phyloP scores from a whole-genome alignment of 768 basidiomycete genomes.

The Hysterangium stoloniferum region DNA sequence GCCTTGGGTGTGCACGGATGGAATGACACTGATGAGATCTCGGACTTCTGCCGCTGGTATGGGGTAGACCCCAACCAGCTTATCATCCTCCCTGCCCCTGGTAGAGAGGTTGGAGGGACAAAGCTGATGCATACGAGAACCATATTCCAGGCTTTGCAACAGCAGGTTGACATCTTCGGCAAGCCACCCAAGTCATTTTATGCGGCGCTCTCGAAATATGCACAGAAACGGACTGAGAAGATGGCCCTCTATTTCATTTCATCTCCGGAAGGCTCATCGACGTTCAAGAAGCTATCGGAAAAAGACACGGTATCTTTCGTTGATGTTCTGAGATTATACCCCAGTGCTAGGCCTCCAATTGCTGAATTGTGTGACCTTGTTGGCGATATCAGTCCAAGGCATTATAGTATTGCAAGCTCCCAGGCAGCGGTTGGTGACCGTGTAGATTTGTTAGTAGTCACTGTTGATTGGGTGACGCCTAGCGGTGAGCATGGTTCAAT shows the following conservation, averaged over 20 bases:
- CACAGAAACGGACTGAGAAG: constrained; percentile 59
- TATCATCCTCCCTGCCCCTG: constrained; percentile 69
- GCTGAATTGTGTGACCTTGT: constrained; percentile 82
- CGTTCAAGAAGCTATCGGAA: constrained; percentile 93
- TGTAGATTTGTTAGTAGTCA: constrained; percentile 92
- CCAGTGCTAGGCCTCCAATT: constrained; percentile 72
- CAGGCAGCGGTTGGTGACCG: constrained; percentile 93
- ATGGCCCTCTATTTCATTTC: constrained; percentile 87
- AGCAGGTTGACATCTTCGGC: constrained; percentile 94
- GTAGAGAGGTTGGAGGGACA: constrained; percentile 35
- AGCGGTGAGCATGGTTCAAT: constrained; percentile 49
- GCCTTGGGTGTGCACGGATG: constrained; percentile 96
- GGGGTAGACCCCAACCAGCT: constrained; percentile 74
- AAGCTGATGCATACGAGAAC: constrained; percentile 82
- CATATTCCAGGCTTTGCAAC: constrained; percentile 91
- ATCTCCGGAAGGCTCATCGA: constrained; percentile 80
- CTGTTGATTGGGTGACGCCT: constrained; percentile 88
- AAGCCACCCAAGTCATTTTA: constrained; percentile 96
- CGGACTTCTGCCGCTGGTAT: constrained; percentile 89
- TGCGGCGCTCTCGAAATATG: constrained; percentile 72
- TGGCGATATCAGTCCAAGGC: constrained; percentile 93
- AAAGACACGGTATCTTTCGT: constrained; percentile 93
- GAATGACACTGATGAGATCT: constrained; percentile 87
- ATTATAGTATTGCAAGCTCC: constrained; percentile 96
- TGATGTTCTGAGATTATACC: constrained; percentile 72